Percentiles rank a stretch among this genome's conserved stretches.
Evolutionary conservation across 2,329 filamentous ascomycete species (phyloP).

Genomic region (Dothideomycetes sp.): DNA sequence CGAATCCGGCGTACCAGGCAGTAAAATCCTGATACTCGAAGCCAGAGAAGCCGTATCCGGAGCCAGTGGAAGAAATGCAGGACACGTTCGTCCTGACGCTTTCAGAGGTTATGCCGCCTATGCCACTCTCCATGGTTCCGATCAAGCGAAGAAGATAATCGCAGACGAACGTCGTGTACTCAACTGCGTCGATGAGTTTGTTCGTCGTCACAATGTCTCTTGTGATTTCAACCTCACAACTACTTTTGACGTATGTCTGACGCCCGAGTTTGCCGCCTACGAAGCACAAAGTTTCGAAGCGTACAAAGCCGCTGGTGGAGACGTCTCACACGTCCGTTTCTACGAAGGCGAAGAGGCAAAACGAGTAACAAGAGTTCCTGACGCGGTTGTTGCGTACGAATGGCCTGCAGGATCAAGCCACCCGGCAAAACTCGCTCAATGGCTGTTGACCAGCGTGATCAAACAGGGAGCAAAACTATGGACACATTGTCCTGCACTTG

Average conservation of each 20-base stretch:
- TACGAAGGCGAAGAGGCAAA: constrained; percentile 34
- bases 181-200: constrained; percentile 33
- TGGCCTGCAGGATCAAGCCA: constrained; percentile 43
- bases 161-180: constrained; percentile 36
- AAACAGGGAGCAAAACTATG: constrained; percentile 33
- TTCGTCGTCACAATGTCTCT: constrained; percentile 31
- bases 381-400: constrained; percentile 39
- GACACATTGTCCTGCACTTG: constrained; percentile 35
- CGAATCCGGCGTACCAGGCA: constrained; percentile 25
- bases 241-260: constrained; percentile 43
- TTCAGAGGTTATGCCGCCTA: constrained; percentile 42
- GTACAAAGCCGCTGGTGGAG: constrained; percentile 35
- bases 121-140: constrained; percentile 32
- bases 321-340: constrained; percentile 34
- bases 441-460: constrained; percentile 33
- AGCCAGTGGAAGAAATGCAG: constrained; percentile 38
- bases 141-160: constrained; percentile 40
- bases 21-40: constrained; percentile 34
- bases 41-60: constrained; percentile 37
- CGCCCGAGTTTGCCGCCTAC: constrained; percentile 37
- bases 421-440: constrained; percentile 43
- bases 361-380: constrained; percentile 29
- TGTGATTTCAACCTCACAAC: constrained; percentile 41
- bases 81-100: constrained; percentile 38
- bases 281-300: constrained; percentile 33